Evolutionary conservation across 306 rosid genomes (phyloP).

Genomic region (Lathyrus tuberosus): DNA sequence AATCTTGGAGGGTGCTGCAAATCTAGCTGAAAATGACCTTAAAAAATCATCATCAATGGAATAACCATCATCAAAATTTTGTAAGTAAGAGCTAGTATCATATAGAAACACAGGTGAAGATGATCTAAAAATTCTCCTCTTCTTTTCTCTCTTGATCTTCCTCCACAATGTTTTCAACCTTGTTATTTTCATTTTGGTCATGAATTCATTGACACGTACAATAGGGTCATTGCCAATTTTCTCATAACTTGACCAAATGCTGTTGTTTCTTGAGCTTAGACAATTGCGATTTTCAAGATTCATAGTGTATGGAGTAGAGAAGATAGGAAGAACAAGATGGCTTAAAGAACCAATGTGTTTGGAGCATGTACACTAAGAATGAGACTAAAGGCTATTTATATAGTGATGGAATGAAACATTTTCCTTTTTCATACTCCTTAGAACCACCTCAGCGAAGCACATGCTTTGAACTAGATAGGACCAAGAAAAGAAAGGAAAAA

Average conservation of each 20-base stretch:
- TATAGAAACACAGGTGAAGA: slow-evolving; percentile 47
- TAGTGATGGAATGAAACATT: background rate
- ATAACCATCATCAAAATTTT: slow-evolving; percentile 74
- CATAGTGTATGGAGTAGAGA: slow-evolving; percentile 43
- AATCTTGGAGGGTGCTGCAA: slow-evolving; percentile 63
- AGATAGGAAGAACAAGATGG: slow-evolving; percentile 17
- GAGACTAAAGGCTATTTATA: slow-evolving; percentile 32
- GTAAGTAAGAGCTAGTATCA: slow-evolving; percentile 63
- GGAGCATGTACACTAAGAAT: slow-evolving; percentile 18
- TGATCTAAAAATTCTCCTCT: slow-evolving; percentile 51
- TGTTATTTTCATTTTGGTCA: slow-evolving; percentile 36
- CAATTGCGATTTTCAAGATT: slow-evolving; percentile 42
- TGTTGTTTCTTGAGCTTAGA: slow-evolving; percentile 34
- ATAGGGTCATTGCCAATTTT: slow-evolving; percentile 46
- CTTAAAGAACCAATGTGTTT: slow-evolving; percentile 41
- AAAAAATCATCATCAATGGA: slow-evolving; percentile 52
- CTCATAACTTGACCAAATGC: slow-evolving; percentile 32
- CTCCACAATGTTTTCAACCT: slow-evolving; percentile 68
- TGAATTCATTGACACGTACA: slow-evolving; percentile 37
- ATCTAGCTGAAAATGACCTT: slow-evolving; percentile 84
- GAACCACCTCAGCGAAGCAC: slow-evolving; percentile 36
- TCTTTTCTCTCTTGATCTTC: slow-evolving; percentile 61
- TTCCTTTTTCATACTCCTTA: background rate
- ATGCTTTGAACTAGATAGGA: slow-evolving; percentile 10
- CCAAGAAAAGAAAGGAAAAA: background rate